Evolutionary conservation across 2,329 filamentous ascomycete species (phyloP), one percentile per base, ranked within the genome.

Genomic region (Colletotrichum brevisporum): DNA sequence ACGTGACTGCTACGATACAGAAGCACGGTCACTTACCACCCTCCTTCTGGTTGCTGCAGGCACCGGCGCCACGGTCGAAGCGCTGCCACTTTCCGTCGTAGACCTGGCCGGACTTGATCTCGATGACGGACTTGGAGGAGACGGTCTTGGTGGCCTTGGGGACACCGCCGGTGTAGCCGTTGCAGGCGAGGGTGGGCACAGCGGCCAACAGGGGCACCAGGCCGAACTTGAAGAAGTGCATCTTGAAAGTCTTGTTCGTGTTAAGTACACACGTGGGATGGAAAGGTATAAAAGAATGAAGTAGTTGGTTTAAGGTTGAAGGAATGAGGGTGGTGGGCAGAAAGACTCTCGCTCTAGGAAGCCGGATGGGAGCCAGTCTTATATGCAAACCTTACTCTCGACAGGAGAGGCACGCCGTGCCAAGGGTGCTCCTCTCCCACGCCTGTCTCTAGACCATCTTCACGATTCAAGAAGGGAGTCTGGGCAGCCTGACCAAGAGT

Each of bases 31-130:
- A n/a, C 73, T 69, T 62, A 76, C 77, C 76, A 63, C 83, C 83
- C 73, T 86, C 84, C 10, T 73, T 74, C 71, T 85, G 80, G 18
- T 76, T 80, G 21, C 74, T 78, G 77, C 84, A 86, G 57, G 78
- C 77, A 45, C 78, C 79, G 5, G 75, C 74, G 27, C 81, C 80
- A 47, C 80, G 80, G 69, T 83, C 81, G 63, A 78, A 83, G 67
- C 77, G 77, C 16, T 75, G 74, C 78, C 77, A 79, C 47, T 74
- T 73, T 47, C 76, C 79, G 60, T 80, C 79, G 60, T 75, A 81
- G n/a, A 75, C 74, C 52, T 76, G 56, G 4, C 77, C 76, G 5
- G 77, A 74, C 47, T 69, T 63, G 52, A 79, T 73, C 67, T 73
- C 75, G 55, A 80, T 69, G 47, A 63, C 62, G 18, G 56, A 63